Conservation (phyloP, 148 eudicot genomes). For the Pouteria glomerata region DNA sequence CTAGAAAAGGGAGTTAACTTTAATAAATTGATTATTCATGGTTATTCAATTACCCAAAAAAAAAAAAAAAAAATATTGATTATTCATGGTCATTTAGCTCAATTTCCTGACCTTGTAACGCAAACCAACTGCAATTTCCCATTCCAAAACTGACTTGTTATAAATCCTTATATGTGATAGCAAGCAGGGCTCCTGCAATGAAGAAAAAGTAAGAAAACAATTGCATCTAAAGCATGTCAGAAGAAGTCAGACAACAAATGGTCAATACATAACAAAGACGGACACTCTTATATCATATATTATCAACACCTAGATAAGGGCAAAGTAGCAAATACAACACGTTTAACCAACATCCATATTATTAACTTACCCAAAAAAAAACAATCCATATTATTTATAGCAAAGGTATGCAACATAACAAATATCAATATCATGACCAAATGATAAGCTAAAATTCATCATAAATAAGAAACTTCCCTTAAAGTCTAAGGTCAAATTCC, state of each 20-base stretch:
- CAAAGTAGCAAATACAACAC: background rate
- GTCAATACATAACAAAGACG: background rate
- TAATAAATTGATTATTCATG: background rate
- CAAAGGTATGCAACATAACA: background rate
- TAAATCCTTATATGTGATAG: conserved; percentile 71
- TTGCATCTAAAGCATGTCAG: background rate
- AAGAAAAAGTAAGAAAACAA: background rate
- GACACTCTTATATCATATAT: background rate
- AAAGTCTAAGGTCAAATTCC: background rate
- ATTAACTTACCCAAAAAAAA: too few species aligned
- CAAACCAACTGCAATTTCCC: conserved; percentile 80
- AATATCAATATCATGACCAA: background rate
- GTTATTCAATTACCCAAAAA: too few species aligned
- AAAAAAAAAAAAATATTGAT: too few species aligned
- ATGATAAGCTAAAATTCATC: background rate
- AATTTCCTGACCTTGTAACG: conserved; percentile 62
- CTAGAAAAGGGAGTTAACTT: background rate
- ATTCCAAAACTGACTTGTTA: conserved; percentile 82
- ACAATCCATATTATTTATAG: background rate
- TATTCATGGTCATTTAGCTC: background rate
- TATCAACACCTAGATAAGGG: background rate
- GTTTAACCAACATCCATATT: background rate
- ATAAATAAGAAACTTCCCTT: background rate
- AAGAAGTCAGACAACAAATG: background rate
- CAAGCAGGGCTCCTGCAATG: conserved; percentile 71